Base-by-base conservation (phyloP, 2,329 filamentous ascomycete genomes). In the Diaporthe citrichinensis region DNA sequence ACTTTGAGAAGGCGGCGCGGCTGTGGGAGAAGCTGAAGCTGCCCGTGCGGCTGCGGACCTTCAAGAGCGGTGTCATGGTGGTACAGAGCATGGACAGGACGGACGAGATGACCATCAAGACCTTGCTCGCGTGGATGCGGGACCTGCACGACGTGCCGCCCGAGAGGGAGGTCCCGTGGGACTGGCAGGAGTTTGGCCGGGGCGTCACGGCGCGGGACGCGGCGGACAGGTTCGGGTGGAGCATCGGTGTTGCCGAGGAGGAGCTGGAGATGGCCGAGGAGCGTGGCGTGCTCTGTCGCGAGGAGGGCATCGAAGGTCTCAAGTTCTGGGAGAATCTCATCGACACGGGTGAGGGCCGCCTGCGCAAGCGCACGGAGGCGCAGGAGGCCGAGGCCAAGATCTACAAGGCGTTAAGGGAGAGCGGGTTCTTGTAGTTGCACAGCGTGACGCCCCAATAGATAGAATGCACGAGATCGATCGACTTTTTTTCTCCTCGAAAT, bases 261-360 rank as follows among this genome's bases (percentile, higher is more conserved):
- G 97, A 99, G 85, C 88, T 99, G 17, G 94, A 98, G 82, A 98
- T 99, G 96, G 96, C 96, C 0, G 97, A 99, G 84, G 96, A 98
- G 83, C 92, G 90, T 74, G 97, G 97, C 0, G 91, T 92, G 3
- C 83, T 99, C 28, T 98, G 96, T 83, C 92, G 97, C 65, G 97
- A 99, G 83, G 96, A 98, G 80, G 93, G 95, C 6, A 91, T 98
- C 20, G 96, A 98, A 83, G 97, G 97, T 0, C 87, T 98, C 62
- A 93, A 93, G 80, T 99, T 98, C 84, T 99, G 97, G 97, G 92
- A 94, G 84, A 99, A 99, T 81, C 90, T 88, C 75, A 90, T 92
- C 74, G 86, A 88, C 71, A 87, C 84, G 0, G 88, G 86, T 0
- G 87, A 86, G 75, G 81, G 82, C 20, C 81, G 82, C 41, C 74